Evolutionary conservation across 345 rosid species (phyloP).

Genomic region (Conringia planisiliqua): DNA sequence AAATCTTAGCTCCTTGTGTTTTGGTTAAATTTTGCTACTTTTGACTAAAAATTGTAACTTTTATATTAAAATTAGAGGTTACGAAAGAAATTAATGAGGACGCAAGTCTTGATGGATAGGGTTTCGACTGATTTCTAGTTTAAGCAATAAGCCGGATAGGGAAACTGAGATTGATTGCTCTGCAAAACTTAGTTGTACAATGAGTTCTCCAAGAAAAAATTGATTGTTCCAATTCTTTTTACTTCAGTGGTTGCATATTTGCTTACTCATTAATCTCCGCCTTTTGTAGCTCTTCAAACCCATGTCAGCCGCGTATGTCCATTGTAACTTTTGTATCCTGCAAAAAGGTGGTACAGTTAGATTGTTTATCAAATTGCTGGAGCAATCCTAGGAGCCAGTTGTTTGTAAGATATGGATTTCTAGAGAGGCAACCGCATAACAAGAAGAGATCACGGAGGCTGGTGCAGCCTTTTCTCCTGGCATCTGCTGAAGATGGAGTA

Average conservation of each 20-base stretch:
- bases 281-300: constrained; percentile 53
- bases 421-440: constrained; percentile 28
- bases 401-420: constrained; percentile 36
- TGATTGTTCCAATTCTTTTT: background rate
- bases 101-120: background rate
- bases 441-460: constrained; percentile 41
- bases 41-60: too few relatives aligned
- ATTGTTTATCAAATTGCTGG: constrained; percentile 45
- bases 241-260: constrained; percentile 6
- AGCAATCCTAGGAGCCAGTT: constrained; percentile 48
- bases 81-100: background rate
- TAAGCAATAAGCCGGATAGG: background rate
- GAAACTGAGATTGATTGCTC: background rate
- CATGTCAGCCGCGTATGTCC: constrained; percentile 40
- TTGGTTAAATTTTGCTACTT: too few relatives aligned
- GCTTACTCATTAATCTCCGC: constrained; percentile 10
- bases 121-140: background rate
- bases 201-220: background rate
- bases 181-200: background rate
- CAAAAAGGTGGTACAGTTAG: constrained; percentile 40
- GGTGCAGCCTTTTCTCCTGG: constrained; percentile 33
- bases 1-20: too few relatives aligned
- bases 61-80: too few relatives aligned
- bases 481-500: constrained; percentile 75
- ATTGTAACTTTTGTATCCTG: constrained; percentile 34